These are phyloP conservation scores for Blastocystis sp. DNA, from an alignment of 352 stramenopile species.

Conservation along the genomic window DNA sequence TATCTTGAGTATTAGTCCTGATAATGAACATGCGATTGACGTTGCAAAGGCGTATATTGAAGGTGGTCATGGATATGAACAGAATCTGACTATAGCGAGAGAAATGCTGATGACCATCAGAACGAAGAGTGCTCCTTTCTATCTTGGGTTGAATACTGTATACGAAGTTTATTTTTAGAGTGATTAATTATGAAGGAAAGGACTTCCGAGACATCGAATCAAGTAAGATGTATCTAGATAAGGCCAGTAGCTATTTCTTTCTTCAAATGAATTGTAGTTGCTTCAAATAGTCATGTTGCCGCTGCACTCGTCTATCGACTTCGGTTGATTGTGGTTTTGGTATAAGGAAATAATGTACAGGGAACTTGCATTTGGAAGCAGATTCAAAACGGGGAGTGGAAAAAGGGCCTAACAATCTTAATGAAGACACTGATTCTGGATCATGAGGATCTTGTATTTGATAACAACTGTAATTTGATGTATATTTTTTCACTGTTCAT, in stretches of 20 bases:
- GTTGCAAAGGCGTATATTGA: background rate
- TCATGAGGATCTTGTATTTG: constrained; percentile 12
- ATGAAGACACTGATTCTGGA: constrained; percentile 51
- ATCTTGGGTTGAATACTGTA: background rate
- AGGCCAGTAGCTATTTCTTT: background rate
- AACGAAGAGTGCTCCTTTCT: background rate
- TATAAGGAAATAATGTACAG: background rate
- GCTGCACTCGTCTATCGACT: constrained; percentile 25
- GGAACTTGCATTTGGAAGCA: constrained; percentile 30
- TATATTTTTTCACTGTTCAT: background rate
- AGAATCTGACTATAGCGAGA: background rate
- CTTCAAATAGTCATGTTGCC: background rate
- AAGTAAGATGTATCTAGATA: constrained; percentile 41
- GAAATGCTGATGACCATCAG: background rate
- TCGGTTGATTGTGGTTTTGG: background rate
- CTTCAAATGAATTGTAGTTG: background rate
- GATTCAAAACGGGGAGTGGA: background rate
- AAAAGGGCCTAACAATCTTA: background rate
- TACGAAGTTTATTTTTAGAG: background rate
- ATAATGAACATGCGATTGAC: constrained; percentile 2
- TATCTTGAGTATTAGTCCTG: background rate
- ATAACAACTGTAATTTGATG: constrained; percentile 39
- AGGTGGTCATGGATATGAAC: constrained; percentile 12
- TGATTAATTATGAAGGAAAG: background rate
- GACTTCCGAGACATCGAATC: background rate